These are phyloP conservation scores for Cronartium quercuum DNA, from an alignment of 1,284 basidiomycete genomes.

Conservation along the genomic window DNA sequence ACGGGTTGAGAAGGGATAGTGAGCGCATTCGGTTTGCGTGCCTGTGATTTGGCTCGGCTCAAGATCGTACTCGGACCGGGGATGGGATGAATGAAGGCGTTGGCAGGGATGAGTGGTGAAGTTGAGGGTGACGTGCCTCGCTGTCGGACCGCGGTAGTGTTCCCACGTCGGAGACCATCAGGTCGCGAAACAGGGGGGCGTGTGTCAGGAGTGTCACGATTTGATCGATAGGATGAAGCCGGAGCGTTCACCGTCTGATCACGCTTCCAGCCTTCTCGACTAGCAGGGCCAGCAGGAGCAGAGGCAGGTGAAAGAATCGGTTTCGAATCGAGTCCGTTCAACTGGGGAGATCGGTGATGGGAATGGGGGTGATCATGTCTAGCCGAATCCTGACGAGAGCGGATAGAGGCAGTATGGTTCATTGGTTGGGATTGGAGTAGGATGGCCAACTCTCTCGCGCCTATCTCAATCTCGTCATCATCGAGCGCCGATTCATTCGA, in stretches of 20 bases:
- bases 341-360: neutral
- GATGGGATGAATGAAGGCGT: neutral
- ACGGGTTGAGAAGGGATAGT: neutral
- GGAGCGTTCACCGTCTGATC: neutral
- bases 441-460: neutral
- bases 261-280: neutral
- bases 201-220: neutral
- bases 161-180: neutral
- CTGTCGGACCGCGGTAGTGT: neutral
- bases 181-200: neutral
- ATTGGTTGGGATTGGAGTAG: neutral
- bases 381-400: neutral
- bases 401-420: neutral
- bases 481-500: neutral
- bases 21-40: neutral
- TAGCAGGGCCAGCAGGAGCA: neutral
- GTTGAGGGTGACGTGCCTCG: neutral
- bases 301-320: neutral
- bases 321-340: neutral
- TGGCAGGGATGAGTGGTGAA: neutral
- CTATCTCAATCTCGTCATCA: neutral
- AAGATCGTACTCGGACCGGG: neutral
- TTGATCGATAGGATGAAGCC: neutral
- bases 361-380: neutral
- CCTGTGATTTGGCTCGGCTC: neutral